A percentile compares a stretch with the other conserved stretches of the same genome.
These are phyloP conservation scores for Polytrichum commune DNA, from an alignment of 225 moss, liverwort and hornwort genomes.

Conservation along the genomic window DNA sequence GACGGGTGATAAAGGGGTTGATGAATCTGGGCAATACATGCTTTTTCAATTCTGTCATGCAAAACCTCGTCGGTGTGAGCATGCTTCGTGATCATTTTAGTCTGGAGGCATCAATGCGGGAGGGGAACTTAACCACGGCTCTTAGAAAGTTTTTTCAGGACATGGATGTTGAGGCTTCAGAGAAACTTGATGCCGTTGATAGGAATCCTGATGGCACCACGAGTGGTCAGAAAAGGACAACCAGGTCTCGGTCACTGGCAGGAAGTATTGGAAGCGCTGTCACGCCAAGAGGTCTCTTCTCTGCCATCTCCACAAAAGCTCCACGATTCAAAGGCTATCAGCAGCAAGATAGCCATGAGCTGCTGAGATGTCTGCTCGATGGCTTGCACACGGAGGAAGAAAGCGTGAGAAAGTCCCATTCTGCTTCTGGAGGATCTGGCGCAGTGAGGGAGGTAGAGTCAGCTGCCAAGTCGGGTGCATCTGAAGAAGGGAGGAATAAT, in stretches of 20 bases:
- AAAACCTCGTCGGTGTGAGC: conserved; percentile 79
- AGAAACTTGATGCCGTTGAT: conserved; percentile 19
- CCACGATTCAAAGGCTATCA: conserved; percentile 90
- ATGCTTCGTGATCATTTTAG: conserved; percentile 70
- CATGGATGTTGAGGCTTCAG: conserved; percentile 28
- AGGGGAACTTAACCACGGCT: conserved; percentile 56
- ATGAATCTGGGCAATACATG: conserved; percentile 85
- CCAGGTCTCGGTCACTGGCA: conserved; percentile 52
- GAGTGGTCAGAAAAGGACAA: conserved; percentile 24
- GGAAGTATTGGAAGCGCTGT: conserved; percentile 45
- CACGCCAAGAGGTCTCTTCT: conserved; percentile 68
- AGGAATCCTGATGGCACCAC: background rate
- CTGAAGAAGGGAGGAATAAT: conserved; percentile 10
- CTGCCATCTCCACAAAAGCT: conserved; percentile 73
- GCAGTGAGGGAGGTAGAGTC: conserved; percentile 1
- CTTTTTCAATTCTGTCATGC: conserved; percentile 95
- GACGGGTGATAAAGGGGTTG: conserved; percentile 74
- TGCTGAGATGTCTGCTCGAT: conserved; percentile 72
- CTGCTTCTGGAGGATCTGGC: conserved; percentile 5
- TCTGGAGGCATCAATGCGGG: conserved; percentile 30
- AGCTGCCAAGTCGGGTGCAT: conserved; percentile 6
- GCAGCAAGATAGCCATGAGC: conserved; percentile 95
- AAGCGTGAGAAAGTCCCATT: conserved; percentile 32
- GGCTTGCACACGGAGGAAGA: conserved; percentile 85
- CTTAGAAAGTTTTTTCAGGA: conserved; percentile 64